Evolutionary conservation across 2,329 filamentous ascomycete species (phyloP).

Genomic region (Hymenoscyphus occultus): DNA sequence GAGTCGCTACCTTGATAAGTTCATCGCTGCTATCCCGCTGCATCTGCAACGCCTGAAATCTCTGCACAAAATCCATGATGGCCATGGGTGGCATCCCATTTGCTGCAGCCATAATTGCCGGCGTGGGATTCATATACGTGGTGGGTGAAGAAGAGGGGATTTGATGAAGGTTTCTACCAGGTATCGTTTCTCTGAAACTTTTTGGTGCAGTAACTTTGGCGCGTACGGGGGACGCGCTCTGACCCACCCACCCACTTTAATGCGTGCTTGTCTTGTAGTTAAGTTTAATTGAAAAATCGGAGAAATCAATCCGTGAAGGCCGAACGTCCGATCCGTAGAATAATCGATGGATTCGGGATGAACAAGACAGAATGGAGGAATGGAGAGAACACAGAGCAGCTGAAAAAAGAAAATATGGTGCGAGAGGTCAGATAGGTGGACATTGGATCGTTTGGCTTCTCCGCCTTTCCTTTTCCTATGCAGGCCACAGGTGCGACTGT

Average conservation of each 20-base stretch:
- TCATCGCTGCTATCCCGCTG: slow-evolving; percentile 43
- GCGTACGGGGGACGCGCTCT: too few species aligned
- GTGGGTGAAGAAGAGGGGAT: not conserved
- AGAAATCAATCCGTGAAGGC: too few species aligned
- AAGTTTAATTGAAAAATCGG: too few species aligned
- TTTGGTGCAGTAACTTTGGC: too few species aligned
- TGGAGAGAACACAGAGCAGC: not conserved
- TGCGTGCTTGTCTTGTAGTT: too few species aligned
- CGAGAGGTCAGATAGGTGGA: not conserved
- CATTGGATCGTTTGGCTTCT: not conserved
- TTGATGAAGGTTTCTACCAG: not conserved
- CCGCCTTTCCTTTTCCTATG: not conserved
- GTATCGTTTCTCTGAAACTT: too few species aligned
- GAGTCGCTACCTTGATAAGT: slow-evolving; percentile 46
- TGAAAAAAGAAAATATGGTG: not conserved
- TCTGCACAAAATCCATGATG: slow-evolving; percentile 46
- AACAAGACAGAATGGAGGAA: not conserved
- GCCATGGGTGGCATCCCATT: slow-evolving; percentile 18
- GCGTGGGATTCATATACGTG: not conserved
- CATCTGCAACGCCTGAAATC: slow-evolving; percentile 45
- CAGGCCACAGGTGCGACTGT: not conserved
- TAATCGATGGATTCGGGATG: too few species aligned
- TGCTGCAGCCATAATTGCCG: slow-evolving; percentile 5
- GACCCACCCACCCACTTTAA: too few species aligned
- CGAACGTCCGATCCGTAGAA: too few species aligned